Evolutionary conservation across 2,329 filamentous ascomycete genomes (phyloP).

Genomic region (Stylonectria norvegica): DNA sequence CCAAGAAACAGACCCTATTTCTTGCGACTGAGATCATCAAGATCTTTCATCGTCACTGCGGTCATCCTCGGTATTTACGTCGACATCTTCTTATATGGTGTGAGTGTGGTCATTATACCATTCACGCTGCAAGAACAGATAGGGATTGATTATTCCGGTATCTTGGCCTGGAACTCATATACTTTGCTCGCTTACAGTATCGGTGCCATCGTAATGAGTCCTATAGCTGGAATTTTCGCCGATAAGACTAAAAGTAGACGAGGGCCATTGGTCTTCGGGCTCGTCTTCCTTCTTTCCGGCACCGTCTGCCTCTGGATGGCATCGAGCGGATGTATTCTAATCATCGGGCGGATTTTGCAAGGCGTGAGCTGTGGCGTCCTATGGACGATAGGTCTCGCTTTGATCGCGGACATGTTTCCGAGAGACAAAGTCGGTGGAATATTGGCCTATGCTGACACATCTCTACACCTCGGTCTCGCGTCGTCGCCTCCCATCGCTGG

Average conservation of each 20-base stretch:
- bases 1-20: neutral
- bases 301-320: constrained; percentile 8
- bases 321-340: neutral
- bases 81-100: constrained; percentile 15
- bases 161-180: constrained; percentile 6
- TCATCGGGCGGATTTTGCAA: constrained; percentile 9
- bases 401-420: constrained; percentile 11
- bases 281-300: constrained; percentile 6
- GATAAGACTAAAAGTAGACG: constrained; percentile 10
- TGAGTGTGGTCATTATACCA: constrained; percentile 13
- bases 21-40: constrained; percentile 6
- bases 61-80: constrained; percentile 13
- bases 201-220: constrained; percentile 7
- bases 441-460: constrained; percentile 9
- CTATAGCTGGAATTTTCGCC: constrained; percentile 8
- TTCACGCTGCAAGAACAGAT: constrained; percentile 11
- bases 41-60: constrained; percentile 9
- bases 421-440: constrained; percentile 3
- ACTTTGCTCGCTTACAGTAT: constrained; percentile 13
- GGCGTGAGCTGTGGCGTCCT: constrained; percentile 9
- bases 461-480: constrained; percentile 11
- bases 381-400: constrained; percentile 14
- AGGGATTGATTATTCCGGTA: neutral
- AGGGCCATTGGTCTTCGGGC: constrained; percentile 7
- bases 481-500: constrained; percentile 7